phyloP scores from a whole-genome alignment of 768 basidiomycete species.

The Hericium rajendrae region DNA sequence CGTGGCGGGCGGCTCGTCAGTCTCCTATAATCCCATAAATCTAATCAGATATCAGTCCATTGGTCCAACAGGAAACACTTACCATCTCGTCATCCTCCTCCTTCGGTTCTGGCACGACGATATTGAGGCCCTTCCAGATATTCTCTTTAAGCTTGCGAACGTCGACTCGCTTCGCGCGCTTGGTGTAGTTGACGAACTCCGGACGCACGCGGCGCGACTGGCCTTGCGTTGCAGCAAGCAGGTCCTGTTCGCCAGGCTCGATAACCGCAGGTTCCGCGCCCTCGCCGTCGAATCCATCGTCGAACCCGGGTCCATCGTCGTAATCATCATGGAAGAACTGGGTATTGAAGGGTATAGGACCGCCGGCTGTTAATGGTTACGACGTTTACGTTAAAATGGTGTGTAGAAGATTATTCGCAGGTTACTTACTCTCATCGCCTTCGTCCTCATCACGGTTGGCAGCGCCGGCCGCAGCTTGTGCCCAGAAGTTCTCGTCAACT shows the following conservation, averaged over 20 bases:
- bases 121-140: constrained; percentile 90
- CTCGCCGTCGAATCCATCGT: constrained; percentile 57
- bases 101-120: constrained; percentile 40
- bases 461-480: constrained; percentile 83
- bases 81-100: constrained; percentile 47
- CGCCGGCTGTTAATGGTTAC: constrained; percentile 31
- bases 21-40: constrained; percentile 34
- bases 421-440: constrained; percentile 51
- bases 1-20: constrained; percentile 42
- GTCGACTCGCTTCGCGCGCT: constrained; percentile 92
- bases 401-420: neutral
- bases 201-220: constrained; percentile 74
- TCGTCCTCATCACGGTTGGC: constrained; percentile 46
- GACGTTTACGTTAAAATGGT: neutral
- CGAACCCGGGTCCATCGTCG: constrained; percentile 61
- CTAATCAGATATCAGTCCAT: neutral
- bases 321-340: constrained; percentile 95
- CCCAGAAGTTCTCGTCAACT: constrained; percentile 96
- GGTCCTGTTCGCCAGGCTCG: constrained; percentile 76
- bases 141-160: constrained; percentile 96
- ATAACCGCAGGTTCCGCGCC: constrained; percentile 29
- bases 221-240: constrained; percentile 72
- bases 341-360: constrained; percentile 77
- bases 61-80: constrained; percentile 1
- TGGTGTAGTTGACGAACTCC: constrained; percentile 88